A percentile compares a stretch with the other conserved stretches of the same genome.
These are phyloP conservation scores for Turritis glabra DNA, from an alignment of 345 rosid genomes.

Conservation along the genomic window DNA sequence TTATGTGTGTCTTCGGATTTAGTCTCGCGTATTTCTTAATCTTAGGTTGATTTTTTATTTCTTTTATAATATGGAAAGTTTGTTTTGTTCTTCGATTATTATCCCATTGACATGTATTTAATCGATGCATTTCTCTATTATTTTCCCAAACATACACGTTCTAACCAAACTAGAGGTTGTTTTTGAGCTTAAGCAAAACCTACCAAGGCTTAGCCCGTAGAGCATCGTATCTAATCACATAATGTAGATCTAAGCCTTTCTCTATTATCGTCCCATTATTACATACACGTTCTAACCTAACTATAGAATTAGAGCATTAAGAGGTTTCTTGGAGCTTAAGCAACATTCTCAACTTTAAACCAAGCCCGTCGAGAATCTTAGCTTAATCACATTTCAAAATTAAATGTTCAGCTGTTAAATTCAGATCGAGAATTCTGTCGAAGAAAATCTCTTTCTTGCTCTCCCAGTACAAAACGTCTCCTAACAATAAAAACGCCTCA, in stretches of 20 bases:
- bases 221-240: too few species aligned
- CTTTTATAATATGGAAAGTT: too few species aligned
- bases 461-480: not conserved
- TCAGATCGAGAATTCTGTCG: not conserved
- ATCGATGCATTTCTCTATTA: too few species aligned
- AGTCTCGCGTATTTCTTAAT: too few species aligned
- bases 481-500: not conserved
- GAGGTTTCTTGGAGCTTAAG: not conserved
- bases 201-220: too few species aligned
- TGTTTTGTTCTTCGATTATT: not conserved
- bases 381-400: not conserved
- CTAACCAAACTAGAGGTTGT: too few species aligned
- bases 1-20: too few species aligned
- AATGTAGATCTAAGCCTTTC: not conserved
- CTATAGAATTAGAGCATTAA: not conserved
- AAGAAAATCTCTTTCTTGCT: not conserved
- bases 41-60: too few species aligned
- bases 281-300: not conserved
- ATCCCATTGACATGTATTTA: not conserved
- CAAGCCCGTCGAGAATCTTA: not conserved
- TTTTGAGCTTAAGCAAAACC: too few species aligned
- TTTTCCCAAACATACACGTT: too few species aligned
- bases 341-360: not conserved
- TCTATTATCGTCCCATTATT: not conserved
- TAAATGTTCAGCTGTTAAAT: not conserved